Evolutionary conservation across 148 eudicot species (phyloP).

Genomic region (Spergularia marina): DNA sequence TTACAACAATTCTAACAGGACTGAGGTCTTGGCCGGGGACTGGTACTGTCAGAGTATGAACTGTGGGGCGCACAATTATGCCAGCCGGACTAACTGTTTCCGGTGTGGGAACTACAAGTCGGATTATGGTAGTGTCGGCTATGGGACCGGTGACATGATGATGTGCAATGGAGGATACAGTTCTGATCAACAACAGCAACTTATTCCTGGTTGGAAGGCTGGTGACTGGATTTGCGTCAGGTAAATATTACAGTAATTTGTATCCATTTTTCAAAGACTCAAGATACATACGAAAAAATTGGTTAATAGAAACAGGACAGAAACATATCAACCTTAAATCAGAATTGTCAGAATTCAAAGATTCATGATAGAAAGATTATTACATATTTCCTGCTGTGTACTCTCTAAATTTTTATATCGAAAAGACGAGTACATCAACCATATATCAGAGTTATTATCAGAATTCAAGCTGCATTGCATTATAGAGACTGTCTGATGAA

Average conservation of each 20-base stretch:
- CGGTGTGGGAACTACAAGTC: slow-evolving; percentile 57
- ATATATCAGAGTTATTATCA: not conserved
- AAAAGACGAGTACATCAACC: not conserved
- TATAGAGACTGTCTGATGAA: not conserved
- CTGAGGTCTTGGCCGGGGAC: slow-evolving; percentile 69
- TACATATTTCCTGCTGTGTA: too few species aligned
- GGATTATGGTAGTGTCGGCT: slow-evolving; percentile 40
- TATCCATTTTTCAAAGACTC: not conserved
- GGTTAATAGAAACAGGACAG: too few species aligned
- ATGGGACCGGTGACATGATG: slow-evolving; percentile 36
- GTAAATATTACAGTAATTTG: slow-evolving; percentile 22
- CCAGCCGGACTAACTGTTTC: slow-evolving; percentile 70
- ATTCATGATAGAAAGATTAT: too few species aligned
- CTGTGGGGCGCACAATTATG: slow-evolving; percentile 85
- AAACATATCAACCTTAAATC: too few species aligned
- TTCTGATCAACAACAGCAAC: slow-evolving; percentile 37
- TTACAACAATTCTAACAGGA: slow-evolving; percentile 21
- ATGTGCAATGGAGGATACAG: slow-evolving; percentile 33
- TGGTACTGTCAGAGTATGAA: slow-evolving; percentile 70
- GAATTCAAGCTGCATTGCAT: not conserved
- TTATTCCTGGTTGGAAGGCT: slow-evolving; percentile 79
- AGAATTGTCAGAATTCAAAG: too few species aligned
- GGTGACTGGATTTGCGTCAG: slow-evolving; percentile 89
- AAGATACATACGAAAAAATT: not conserved
- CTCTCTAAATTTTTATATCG: too few species aligned